phyloP scores from a whole-genome alignment of 2,329 filamentous ascomycete species.

The Hypoxylon sp. region DNA sequence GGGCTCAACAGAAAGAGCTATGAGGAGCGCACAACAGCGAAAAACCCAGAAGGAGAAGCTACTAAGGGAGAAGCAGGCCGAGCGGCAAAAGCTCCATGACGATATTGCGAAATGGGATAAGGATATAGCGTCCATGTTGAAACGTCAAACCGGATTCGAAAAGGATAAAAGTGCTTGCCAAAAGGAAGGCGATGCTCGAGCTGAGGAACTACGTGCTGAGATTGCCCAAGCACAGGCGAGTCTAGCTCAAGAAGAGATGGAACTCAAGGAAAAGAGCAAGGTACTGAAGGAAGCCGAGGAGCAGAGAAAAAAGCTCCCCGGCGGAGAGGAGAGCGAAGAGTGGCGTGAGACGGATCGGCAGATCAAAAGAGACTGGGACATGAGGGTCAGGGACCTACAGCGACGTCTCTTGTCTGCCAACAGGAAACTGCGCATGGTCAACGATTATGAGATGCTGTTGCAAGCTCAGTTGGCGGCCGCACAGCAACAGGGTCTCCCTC shows the following conservation, averaged over 20 bases:
- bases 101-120: constrained; percentile 77
- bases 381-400: constrained; percentile 66
- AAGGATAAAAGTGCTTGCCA: constrained; percentile 65
- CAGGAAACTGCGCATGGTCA: constrained; percentile 61
- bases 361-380: constrained; percentile 68
- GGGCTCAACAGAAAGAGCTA: constrained; percentile 82
- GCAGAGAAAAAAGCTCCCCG: constrained; percentile 72
- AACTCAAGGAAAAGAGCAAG: constrained; percentile 77
- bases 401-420: constrained; percentile 61
- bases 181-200: constrained; percentile 64
- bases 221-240: constrained; percentile 74
- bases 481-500: constrained; percentile 58
- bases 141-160: constrained; percentile 66
- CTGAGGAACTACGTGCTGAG: constrained; percentile 65
- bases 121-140: constrained; percentile 70
- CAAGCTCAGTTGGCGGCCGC: constrained; percentile 60
- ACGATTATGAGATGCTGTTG: constrained; percentile 61
- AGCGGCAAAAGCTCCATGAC: constrained; percentile 76
- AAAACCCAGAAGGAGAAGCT: constrained; percentile 81
- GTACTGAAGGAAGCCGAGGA: constrained; percentile 81
- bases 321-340: constrained; percentile 70
- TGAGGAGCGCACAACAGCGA: constrained; percentile 82
- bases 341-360: constrained; percentile 65
- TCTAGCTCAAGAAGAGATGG: constrained; percentile 74
- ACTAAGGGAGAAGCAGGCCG: constrained; percentile 75